phyloP scores from a whole-genome alignment of 768 basidiomycete species.

The Russula emetica region DNA sequence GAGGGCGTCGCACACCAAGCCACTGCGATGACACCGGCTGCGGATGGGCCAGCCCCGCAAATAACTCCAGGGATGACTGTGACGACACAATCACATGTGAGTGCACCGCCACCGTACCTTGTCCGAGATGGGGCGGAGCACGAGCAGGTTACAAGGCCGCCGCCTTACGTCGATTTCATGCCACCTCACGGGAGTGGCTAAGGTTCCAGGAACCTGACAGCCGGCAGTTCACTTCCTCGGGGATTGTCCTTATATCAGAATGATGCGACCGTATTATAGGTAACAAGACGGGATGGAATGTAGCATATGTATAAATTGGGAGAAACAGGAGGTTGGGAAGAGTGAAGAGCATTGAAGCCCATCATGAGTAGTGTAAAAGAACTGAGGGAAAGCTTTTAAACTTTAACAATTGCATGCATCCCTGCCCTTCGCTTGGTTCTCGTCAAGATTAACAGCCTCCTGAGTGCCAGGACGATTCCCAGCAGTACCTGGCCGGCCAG shows the following conservation, averaged over 20 bases:
- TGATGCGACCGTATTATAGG: slow-evolving; percentile 31
- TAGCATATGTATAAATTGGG: slow-evolving; percentile 29
- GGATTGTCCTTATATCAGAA: slow-evolving; percentile 22
- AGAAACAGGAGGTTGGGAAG: slow-evolving; percentile 19
- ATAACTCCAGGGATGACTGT: slow-evolving; percentile 28
- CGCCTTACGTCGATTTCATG: slow-evolving; percentile 38
- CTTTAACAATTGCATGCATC: slow-evolving; percentile 79
- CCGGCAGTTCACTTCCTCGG: slow-evolving; percentile 27
- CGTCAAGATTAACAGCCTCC: slow-evolving; percentile 66
- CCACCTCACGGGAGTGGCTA: slow-evolving; percentile 24
- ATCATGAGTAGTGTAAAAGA: slow-evolving; percentile 14
- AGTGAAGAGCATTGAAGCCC: slow-evolving; percentile 6
- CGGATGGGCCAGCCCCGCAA: slow-evolving; percentile 26
- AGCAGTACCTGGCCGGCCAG: slow-evolving; percentile 57
- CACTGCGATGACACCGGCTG: slow-evolving; percentile 27
- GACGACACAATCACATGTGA: slow-evolving; percentile 27
- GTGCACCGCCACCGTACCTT: slow-evolving; percentile 79
- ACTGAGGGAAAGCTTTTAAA: slow-evolving; percentile 38
- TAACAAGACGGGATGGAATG: slow-evolving; percentile 22
- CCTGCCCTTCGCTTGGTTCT: slow-evolving; percentile 60
- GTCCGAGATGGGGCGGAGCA: slow-evolving; percentile 43
- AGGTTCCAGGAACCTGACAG: slow-evolving; percentile 15
- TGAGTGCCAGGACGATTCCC: slow-evolving; percentile 49
- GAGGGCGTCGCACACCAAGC: slow-evolving; percentile 31
- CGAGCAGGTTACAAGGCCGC: slow-evolving; percentile 35